These are phyloP conservation scores for Leptographium wingfieldii DNA, from an alignment of 2,329 filamentous ascomycete genomes.

Conservation along the genomic window DNA sequence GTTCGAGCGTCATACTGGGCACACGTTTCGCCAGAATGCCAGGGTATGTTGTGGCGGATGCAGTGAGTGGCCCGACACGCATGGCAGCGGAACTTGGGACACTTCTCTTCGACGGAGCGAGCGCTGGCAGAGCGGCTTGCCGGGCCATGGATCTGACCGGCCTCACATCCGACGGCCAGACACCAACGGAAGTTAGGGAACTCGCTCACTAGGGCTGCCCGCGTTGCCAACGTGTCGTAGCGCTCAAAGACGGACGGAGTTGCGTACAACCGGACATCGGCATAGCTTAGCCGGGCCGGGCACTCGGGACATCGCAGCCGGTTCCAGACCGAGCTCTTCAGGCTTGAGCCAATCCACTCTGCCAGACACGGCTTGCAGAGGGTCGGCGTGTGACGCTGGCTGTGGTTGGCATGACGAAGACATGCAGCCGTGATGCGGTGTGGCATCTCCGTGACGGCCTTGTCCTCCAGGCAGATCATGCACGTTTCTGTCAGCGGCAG, in stretches of 20 bases:
- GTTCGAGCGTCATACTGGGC: constrained; percentile 23
- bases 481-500: constrained; percentile 19
- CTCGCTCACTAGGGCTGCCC: constrained; percentile 15
- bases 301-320: constrained; percentile 24
- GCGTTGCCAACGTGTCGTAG: constrained; percentile 24
- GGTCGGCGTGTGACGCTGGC: constrained; percentile 13
- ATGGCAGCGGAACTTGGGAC: constrained; percentile 21
- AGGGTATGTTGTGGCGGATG: constrained; percentile 22
- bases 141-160: constrained; percentile 23
- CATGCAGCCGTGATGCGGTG: constrained; percentile 18
- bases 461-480: constrained; percentile 22
- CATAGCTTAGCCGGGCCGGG: constrained; percentile 16
- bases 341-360: constrained; percentile 21
- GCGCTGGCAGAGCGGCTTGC: not conserved
- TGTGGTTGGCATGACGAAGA: constrained; percentile 2
- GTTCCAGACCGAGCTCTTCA: constrained; percentile 20
- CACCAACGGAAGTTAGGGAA: constrained; percentile 25
- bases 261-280: constrained; percentile 19
- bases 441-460: constrained; percentile 21
- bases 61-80: constrained; percentile 21
- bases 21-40: constrained; percentile 26
- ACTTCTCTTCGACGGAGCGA: constrained; percentile 8
- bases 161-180: constrained; percentile 21
- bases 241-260: constrained; percentile 17
- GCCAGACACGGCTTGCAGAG: constrained; percentile 22